A percentile compares a stretch with the other conserved stretches of the same genome.
Evolutionary conservation across 306 rosid genomes (phyloP).

Genomic region (Lupinus albus): DNA sequence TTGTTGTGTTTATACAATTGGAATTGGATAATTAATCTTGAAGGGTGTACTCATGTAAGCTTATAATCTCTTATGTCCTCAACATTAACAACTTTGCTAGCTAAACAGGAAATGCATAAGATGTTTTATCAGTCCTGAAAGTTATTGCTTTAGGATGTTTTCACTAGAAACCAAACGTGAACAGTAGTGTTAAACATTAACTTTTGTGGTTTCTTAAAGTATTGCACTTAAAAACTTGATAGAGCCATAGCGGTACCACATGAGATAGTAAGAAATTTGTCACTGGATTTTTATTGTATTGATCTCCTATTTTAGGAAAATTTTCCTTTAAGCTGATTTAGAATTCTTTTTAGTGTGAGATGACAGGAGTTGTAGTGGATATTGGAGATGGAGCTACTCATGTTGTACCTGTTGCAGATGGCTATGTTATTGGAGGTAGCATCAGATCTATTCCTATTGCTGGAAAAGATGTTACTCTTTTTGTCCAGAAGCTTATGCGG

Average conservation of each 20-base stretch:
- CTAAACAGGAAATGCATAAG: conserved; percentile 5
- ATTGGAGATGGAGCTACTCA: conserved; percentile 94
- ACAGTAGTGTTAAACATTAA: conserved; percentile 2
- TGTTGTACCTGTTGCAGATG: conserved; percentile 98
- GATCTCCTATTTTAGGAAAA: neutral
- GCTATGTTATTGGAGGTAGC: conserved; percentile 98
- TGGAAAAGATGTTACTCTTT: conserved; percentile 92
- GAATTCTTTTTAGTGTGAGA: conserved; percentile 84
- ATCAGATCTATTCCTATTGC: conserved; percentile 90
- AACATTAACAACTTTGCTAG: conserved; percentile 4
- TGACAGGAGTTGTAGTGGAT: conserved; percentile 99
- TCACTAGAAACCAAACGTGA: conserved; percentile 19
- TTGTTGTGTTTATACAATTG: conserved; percentile 28
- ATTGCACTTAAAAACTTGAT: conserved; percentile 13
- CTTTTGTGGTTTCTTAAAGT: conserved; percentile 5
- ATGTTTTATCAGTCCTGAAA: conserved; percentile 14
- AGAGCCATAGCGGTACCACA: neutral
- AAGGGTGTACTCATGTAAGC: conserved; percentile 6
- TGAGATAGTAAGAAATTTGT: conserved; percentile 11
- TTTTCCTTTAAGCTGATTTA: conserved; percentile 54
- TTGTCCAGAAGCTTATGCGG: conserved; percentile 97
- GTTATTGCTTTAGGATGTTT: neutral
- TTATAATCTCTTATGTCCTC: too few relatives aligned
- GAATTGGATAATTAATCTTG: conserved; percentile 34
- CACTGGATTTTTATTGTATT: neutral